These are phyloP conservation scores for Neurospora discreta DNA, from an alignment of 495 filamentous ascomycete species.

Conservation along the genomic window DNA sequence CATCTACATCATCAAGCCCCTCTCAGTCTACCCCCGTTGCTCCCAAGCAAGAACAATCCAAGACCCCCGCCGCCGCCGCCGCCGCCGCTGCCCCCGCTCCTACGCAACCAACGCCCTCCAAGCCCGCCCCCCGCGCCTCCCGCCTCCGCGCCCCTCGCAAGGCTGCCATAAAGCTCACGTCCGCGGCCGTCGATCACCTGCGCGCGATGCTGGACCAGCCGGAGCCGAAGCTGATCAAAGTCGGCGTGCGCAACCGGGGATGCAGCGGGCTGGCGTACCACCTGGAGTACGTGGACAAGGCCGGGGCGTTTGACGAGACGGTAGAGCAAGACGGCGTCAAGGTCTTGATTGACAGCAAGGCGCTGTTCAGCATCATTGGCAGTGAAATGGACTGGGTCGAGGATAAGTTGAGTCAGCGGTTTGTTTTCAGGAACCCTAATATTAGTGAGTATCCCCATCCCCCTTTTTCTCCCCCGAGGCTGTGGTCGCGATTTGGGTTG, in stretches of 20 bases:
- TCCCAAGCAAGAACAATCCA: constrained; percentile 23
- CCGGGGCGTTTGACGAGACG: constrained; percentile 76
- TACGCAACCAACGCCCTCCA: not conserved
- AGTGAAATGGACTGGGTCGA: constrained; percentile 99
- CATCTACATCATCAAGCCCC: constrained; percentile 12
- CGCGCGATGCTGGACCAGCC: constrained; percentile 65
- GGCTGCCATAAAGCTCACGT: constrained; percentile 79
- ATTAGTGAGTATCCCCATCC: constrained; percentile 76
- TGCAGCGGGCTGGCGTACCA: constrained; percentile 94
- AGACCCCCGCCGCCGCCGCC: not conserved
- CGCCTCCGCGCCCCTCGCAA: constrained; percentile 70
- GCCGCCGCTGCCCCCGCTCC: constrained; percentile 1
- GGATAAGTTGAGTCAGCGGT: constrained; percentile 79
- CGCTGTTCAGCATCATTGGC: constrained; percentile 93
- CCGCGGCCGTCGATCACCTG: constrained; percentile 65
- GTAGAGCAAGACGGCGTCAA: constrained; percentile 95
- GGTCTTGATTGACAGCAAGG: constrained; percentile 93
- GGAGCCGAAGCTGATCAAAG: constrained; percentile 80
- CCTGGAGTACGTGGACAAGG: constrained; percentile 87
- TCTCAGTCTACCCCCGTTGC: not conserved
- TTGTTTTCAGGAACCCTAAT: constrained; percentile 94
- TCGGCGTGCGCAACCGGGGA: constrained; percentile 90
- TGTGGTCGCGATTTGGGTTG: too few relatives aligned
- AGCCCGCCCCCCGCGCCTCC: constrained; percentile 32
- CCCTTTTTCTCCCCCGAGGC: too few relatives aligned